Conservation (phyloP, 1,139 yeast species). For the Maudiozyma humilis region DNA sequence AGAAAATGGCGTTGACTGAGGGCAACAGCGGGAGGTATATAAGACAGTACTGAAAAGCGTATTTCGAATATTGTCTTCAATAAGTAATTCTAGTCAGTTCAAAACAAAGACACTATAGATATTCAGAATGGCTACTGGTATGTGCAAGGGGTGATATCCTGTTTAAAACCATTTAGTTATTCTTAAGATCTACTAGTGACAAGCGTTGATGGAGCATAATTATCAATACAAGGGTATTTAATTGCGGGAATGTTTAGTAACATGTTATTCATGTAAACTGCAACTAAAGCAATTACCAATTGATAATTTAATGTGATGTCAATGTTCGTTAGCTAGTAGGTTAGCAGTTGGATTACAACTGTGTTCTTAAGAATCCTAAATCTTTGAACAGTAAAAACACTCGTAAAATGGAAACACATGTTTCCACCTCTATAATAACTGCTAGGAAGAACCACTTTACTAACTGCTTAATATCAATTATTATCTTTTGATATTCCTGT, state of each 20-base stretch:
- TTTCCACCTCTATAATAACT: neutral
- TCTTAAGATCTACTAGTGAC: conserved; percentile 15
- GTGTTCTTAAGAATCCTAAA: conserved; percentile 7
- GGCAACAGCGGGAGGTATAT: neutral
- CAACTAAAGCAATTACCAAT: no score
- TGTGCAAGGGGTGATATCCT: conserved; percentile 35
- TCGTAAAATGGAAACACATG: neutral
- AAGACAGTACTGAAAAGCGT: neutral
- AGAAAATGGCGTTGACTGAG: neutral
- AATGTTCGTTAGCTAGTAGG: neutral
- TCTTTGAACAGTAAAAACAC: conserved; percentile 7
- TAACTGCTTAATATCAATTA: conserved; percentile 7
- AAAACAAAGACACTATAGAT: conserved; percentile 11
- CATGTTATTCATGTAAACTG: no score
- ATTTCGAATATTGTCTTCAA: neutral
- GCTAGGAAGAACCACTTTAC: conserved; percentile 6
- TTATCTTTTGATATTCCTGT: conserved; percentile 4
- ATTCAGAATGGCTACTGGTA: conserved; percentile 35
- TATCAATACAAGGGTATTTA: no score
- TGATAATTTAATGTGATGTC: neutral
- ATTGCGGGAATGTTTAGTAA: no score
- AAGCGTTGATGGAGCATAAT: neutral
- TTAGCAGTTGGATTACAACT: neutral
- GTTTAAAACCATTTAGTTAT: conserved; percentile 33
- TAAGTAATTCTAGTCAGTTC: neutral